Evolutionary conservation across 2,329 filamentous ascomycete genomes (phyloP).

Genomic region (Sordariomycetes sp.): DNA sequence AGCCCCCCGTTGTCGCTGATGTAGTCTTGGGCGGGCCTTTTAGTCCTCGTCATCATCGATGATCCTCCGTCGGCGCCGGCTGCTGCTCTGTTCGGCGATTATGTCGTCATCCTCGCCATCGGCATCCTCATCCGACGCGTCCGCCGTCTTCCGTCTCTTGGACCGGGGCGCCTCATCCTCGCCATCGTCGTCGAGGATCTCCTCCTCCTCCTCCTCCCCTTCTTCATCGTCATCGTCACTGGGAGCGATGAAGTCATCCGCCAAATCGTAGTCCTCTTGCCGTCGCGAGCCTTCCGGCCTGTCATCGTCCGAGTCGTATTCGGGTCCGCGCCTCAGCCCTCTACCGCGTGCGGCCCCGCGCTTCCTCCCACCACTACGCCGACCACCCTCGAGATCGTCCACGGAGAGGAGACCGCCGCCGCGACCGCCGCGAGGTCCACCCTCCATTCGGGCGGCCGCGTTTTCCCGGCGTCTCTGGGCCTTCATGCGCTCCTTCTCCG

Average conservation of each 20-base stretch:
- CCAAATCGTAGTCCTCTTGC: slow-evolving; percentile 64
- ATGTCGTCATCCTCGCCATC: slow-evolving; percentile 40
- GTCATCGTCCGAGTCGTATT: slow-evolving; percentile 70
- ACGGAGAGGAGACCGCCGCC: slow-evolving; percentile 45
- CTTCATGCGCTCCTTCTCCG: slow-evolving; percentile 61
- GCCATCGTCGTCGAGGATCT: slow-evolving; percentile 38
- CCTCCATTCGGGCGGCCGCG: slow-evolving; percentile 49
- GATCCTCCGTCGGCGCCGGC: slow-evolving; percentile 38
- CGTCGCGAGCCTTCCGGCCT: slow-evolving; percentile 45
- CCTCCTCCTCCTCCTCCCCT: slow-evolving; percentile 51
- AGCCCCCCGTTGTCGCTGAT: neutral
- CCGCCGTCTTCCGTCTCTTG: slow-evolving; percentile 26
- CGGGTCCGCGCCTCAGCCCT: slow-evolving; percentile 40
- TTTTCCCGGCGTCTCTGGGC: slow-evolving; percentile 54
- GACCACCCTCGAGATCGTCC: slow-evolving; percentile 52
- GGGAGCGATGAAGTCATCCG: slow-evolving; percentile 64
- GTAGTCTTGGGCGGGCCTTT: neutral
- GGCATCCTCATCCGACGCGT: slow-evolving; percentile 35
- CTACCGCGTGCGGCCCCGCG: slow-evolving; percentile 36
- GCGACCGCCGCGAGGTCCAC: slow-evolving; percentile 34
- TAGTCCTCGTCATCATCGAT: slow-evolving; percentile 48
- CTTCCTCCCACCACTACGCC: slow-evolving; percentile 27
- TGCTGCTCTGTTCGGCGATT: slow-evolving; percentile 18
- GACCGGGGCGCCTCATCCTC: slow-evolving; percentile 24
- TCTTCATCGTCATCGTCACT: slow-evolving; percentile 60